Evolutionary conservation across 1,139 yeast genomes (phyloP).

Genomic region (Saccharomyces pastorianus): DNA sequence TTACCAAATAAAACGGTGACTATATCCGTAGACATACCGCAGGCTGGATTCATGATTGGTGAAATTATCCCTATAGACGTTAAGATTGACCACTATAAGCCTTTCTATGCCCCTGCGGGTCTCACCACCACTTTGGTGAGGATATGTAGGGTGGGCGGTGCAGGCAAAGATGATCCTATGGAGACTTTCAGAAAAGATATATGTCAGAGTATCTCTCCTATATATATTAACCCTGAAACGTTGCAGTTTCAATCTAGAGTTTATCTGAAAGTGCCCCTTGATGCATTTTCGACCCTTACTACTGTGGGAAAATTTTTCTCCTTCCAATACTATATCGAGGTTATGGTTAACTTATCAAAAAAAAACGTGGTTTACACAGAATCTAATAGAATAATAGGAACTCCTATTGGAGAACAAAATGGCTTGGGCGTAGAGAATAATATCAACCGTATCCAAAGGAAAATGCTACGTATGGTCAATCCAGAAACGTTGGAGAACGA

Average conservation of each 20-base stretch:
- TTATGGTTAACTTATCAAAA: slow-evolving; percentile 59
- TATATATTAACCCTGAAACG: slow-evolving; percentile 66
- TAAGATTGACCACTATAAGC: slow-evolving; percentile 58
- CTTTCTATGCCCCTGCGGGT: slow-evolving; percentile 66
- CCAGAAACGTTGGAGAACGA: slow-evolving; percentile 8
- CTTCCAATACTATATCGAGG: slow-evolving; percentile 81
- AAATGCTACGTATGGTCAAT: slow-evolving; percentile 11
- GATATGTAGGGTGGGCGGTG: slow-evolving; percentile 67
- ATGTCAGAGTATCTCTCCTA: slow-evolving; percentile 67
- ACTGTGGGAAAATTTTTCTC: slow-evolving; percentile 61
- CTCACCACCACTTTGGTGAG: slow-evolving; percentile 73
- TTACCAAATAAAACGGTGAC: neutral
- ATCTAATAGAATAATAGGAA: slow-evolving; percentile 21
- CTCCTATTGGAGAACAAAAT: neutral
- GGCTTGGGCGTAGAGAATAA: slow-evolving; percentile 8
- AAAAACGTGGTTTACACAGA: slow-evolving; percentile 33
- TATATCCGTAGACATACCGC: slow-evolving; percentile 52
- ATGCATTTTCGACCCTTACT: slow-evolving; percentile 75
- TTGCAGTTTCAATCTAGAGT: slow-evolving; percentile 53
- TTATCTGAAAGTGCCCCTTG: slow-evolving; percentile 67
- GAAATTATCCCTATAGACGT: slow-evolving; percentile 69
- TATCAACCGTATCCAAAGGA: slow-evolving; percentile 13
- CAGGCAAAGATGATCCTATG: slow-evolving; percentile 47
- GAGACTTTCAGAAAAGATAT: slow-evolving; percentile 83
- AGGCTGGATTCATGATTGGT: slow-evolving; percentile 69